Evolutionary conservation across 2,329 filamentous ascomycete species (phyloP).

Genomic region (Penicillium sp.): DNA sequence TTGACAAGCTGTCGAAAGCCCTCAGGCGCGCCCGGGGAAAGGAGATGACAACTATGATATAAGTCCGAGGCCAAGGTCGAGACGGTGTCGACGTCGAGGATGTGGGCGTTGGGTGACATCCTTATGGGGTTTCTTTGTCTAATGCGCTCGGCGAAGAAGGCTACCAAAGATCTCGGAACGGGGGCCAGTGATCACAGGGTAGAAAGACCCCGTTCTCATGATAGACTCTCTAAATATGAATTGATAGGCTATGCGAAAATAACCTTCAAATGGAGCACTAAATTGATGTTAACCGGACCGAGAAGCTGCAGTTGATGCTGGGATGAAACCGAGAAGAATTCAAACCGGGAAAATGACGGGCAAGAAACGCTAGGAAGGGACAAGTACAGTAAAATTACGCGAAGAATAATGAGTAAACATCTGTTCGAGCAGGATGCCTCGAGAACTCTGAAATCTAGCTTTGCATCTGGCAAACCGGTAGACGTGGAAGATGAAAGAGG

Average conservation of each 20-base stretch:
- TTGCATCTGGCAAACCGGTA: background rate
- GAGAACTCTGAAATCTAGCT: background rate
- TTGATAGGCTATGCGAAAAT: background rate
- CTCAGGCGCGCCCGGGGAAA: constrained; percentile 34
- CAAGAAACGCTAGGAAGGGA: background rate
- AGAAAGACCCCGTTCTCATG: background rate
- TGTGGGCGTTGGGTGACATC: constrained; percentile 29
- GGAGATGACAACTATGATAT: constrained; percentile 32
- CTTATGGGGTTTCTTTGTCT: constrained; percentile 4
- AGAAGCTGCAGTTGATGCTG: background rate
- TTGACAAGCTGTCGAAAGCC: constrained; percentile 35
- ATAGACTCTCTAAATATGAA: background rate
- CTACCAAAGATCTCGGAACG: background rate
- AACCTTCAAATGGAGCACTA: background rate
- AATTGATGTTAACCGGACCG: background rate
- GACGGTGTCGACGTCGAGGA: constrained; percentile 31
- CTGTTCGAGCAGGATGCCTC: background rate
- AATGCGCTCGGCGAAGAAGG: background rate
- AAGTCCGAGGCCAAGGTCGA: constrained; percentile 35
- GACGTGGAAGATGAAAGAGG: too few species aligned
- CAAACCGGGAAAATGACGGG: background rate
- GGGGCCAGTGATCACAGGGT: background rate
- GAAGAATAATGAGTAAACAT: background rate
- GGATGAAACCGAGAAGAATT: background rate
- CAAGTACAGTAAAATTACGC: background rate